Evolutionary conservation across 2,329 filamentous ascomycete genomes (phyloP), one percentile per base, ranked within the genome.

Genomic region (Cyphellophora attinorum): DNA sequence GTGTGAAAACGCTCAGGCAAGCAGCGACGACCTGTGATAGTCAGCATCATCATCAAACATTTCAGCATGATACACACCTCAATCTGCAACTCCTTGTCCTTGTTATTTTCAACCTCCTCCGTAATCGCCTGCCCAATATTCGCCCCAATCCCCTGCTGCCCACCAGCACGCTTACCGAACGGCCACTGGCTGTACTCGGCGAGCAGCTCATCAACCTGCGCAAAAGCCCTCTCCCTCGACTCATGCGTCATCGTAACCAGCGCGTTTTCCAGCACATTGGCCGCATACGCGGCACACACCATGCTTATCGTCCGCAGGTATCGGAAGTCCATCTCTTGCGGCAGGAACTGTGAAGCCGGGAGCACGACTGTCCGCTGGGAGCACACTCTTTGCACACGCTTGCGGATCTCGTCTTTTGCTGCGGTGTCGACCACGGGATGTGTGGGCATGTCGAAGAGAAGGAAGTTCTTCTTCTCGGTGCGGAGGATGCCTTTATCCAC

Each of bases 401-500:
- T 79, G 52, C 91, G 77, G 53, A 98, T 91, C 66, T 98, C 91
- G 55, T 96, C 91, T 68, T 98, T 98, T 53, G 91, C 91, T 53
- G 85, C 89, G 47, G 86, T 83, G 54, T 98, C 91, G 45, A 86
- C 89, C 39, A 98, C 88, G 27, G 91, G 91, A 60, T 98, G 91
- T 46, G 91, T 98, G 38, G 91, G 91, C 91, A 98, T 98, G 66
- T 98, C 91, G 69, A 98, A 98, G 46, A 98, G 82, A 46, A 98
- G 75, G 68, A 98, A 98, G 70, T 98, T 98, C 64, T 86, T 85
- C 71, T 98, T 98, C 64, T 98, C 91, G 41, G 91, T 98, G 51
- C 91, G 85, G 39, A 98, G 76, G 57, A 98, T 94, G 54, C 91
- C 91, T 68, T 98, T 98, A 68, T 98, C 91, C 46, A 98, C 91